Evolutionary conservation across 805 yeast species (phyloP).

Genomic region (Cyberlindnera meyerae): DNA sequence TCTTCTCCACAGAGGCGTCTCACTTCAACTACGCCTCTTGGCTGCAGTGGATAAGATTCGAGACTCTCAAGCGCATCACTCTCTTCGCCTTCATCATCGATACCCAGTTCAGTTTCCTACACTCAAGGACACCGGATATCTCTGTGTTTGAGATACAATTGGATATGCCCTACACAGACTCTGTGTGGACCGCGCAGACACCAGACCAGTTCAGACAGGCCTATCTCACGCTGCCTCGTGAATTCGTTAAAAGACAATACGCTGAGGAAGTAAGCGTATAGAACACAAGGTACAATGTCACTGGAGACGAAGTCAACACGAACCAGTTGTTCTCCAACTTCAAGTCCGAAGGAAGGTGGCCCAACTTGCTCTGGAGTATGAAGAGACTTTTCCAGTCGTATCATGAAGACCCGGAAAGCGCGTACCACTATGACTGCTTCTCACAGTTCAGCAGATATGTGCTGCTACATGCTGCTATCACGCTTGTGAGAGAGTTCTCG

Average conservation of each 20-base stretch:
- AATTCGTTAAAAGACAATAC: conserved; percentile 7
- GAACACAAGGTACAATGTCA: conserved; percentile 10
- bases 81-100: conserved; percentile 38
- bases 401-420: conserved; percentile 24
- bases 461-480: conserved; percentile 31
- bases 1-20: neutral
- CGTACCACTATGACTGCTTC: conserved; percentile 31
- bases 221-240: conserved; percentile 27
- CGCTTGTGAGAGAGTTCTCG: conserved; percentile 22
- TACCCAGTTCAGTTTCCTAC: conserved; percentile 34
- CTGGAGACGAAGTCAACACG: conserved; percentile 6
- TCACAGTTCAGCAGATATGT: conserved; percentile 32
- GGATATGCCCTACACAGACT: conserved; percentile 42
- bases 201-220: conserved; percentile 23
- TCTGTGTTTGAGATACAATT: conserved; percentile 41
- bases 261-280: neutral
- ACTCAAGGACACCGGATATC: conserved; percentile 29
- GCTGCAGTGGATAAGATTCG: conserved; percentile 43
- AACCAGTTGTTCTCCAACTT: conserved; percentile 21
- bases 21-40: conserved; percentile 26
- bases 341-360: conserved; percentile 31
- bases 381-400: conserved; percentile 28
- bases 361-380: conserved; percentile 31
- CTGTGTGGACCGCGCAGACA: conserved; percentile 36
- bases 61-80: conserved; percentile 38